Conservation (phyloP, 1,139 yeast genomes). For the Sugiyamaella xylanicola region DNA sequence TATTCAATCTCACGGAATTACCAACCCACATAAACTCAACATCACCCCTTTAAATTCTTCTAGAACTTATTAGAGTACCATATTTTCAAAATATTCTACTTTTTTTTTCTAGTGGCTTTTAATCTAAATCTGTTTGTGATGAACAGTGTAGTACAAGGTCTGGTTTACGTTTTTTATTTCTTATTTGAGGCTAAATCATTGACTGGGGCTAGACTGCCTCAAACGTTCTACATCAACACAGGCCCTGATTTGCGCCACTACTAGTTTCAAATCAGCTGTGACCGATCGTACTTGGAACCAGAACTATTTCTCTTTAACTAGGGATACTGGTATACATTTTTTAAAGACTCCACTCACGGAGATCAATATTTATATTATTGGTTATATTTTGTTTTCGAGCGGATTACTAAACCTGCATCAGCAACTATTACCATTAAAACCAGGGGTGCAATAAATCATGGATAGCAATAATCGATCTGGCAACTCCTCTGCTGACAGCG, state of each 20-base stretch:
- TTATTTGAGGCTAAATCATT: background rate
- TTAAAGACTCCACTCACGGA: too few species aligned
- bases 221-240: background rate
- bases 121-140: background rate
- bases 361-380: too few species aligned
- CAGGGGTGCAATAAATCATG: background rate
- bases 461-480: constrained; percentile 5
- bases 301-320: too few species aligned
- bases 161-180: background rate
- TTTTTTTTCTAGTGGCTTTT: background rate
- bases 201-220: background rate
- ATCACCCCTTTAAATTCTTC: constrained; percentile 1
- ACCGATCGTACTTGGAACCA: background rate
- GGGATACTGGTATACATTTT: too few species aligned
- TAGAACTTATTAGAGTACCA: background rate
- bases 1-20: background rate
- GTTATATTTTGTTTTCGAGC: too few species aligned
- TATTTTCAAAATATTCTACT: background rate
- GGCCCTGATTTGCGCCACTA: background rate
- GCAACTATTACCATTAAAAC: background rate
- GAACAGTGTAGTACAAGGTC: background rate
- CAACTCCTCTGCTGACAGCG: constrained; percentile 1
- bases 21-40: background rate
- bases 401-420: background rate
- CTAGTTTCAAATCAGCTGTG: background rate